Evolutionary conservation across 2,329 filamentous ascomycete genomes (phyloP), one percentile per base, ranked within the genome.

Genomic region (Colletotrichum navitas): DNA sequence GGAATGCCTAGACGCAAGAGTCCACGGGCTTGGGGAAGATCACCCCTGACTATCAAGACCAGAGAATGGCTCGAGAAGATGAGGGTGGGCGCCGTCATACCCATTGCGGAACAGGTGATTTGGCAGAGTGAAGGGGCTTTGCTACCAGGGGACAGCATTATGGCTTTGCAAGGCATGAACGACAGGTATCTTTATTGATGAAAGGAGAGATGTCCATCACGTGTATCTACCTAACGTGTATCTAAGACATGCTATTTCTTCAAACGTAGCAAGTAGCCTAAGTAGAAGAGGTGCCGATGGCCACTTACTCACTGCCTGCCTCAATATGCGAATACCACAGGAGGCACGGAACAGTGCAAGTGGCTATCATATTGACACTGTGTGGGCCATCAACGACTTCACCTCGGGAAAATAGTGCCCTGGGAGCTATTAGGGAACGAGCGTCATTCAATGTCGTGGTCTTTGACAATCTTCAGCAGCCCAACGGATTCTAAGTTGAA

Each of bases 121-220:
- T 66, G 63, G 63, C 63, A 66, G 29, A 56, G 43, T 11, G 43
- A 64, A 21, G 51, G 7, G 3, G 26, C 11, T 29, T 18, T 34
- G 12, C 29, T 36, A 24, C 34, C 26, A n/a, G 54, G 54, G 10
- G 51, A 65, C 18, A 49, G 63, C 43, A 66, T 60, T 43, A 2
- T 29, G 36, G 63, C 24, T 8, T n/a, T 32, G 43, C 63, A 66
- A 14, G 21, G 29, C 24, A 59, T 51, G 32, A 66, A 66, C 24
- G 63, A 66, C 18, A 60, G 54, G 24, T 66, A 60, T 34, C 36
- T 66, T 3, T 60, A 66, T 21, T 60, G 29, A 54, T 10, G 4
- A 18, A 21, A 52, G 14, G 14, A 29, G 14, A 3, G 3, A 2
- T 14, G 18, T 1, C 5, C 14, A 29, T 52, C 18, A 5, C 14